Evolutionary conservation across 306 rosid genomes (phyloP).

Genomic region (Citrullus mucosospermus): DNA sequence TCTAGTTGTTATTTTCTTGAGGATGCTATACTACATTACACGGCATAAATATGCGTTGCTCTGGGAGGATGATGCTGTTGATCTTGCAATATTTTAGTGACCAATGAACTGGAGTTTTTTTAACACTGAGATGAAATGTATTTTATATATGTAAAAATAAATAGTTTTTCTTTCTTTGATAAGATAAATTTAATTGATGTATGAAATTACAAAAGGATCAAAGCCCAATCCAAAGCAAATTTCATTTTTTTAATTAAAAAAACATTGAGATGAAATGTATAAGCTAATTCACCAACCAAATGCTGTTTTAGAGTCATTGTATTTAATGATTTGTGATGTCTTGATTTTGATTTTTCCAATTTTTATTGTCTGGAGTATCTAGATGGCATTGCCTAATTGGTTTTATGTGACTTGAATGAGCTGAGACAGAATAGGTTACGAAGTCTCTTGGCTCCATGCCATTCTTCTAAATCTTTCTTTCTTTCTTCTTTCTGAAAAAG

Average conservation of each 20-base stretch:
- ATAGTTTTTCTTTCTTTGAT: no score
- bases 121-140: not conserved
- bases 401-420: not conserved
- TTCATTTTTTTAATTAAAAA: no score
- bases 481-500: not conserved
- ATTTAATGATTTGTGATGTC: not conserved
- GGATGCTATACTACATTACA: not conserved
- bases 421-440: not conserved
- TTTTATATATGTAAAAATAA: no score
- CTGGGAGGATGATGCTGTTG: not conserved
- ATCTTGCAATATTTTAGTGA: not conserved
- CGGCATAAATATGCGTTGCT: not conserved
- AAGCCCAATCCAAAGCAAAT: no score
- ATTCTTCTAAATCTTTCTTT: not conserved
- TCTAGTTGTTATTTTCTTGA: not conserved
- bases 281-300: not conserved
- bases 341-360: not conserved
- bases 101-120: not conserved
- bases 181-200: no score
- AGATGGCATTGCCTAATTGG: not conserved
- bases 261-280: not conserved
- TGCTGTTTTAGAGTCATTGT: not conserved
- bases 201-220: no score
- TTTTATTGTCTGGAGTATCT: not conserved
- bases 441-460: not conserved